These are phyloP conservation scores for Silene latifolia DNA, from an alignment of 148 eudicot genomes.

Conservation along the genomic window DNA sequence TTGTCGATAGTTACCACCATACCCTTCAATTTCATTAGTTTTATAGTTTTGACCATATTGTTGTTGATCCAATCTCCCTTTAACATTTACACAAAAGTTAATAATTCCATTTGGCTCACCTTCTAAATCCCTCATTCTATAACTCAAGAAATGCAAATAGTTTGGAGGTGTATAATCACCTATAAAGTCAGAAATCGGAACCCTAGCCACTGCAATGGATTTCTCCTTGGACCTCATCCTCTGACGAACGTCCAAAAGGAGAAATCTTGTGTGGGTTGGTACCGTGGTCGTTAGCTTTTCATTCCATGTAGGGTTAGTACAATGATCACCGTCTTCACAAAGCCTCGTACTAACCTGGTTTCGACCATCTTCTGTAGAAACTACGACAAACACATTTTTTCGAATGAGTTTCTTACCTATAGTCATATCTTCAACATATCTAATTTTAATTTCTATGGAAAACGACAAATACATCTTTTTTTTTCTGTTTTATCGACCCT, in stretches of 20 bases:
- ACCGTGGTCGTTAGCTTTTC: constrained; percentile 36
- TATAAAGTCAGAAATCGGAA: constrained; percentile 53
- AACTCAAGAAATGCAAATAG: constrained; percentile 59
- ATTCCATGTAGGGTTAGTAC: constrained; percentile 46
- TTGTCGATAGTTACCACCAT: too few relatives aligned
- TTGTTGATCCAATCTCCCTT: background rate
- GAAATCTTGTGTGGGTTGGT: constrained; percentile 31
- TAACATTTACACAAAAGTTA: constrained; percentile 55
- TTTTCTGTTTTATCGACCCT: background rate
- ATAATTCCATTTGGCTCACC: constrained; percentile 63
- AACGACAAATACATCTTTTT: constrained; percentile 8
- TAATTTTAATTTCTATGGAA: constrained; percentile 37
- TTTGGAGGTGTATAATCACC: constrained; percentile 31
- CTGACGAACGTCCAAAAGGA: constrained; percentile 43
- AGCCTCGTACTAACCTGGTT: constrained; percentile 8
- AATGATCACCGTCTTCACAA: constrained; percentile 27
- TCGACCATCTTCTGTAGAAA: constrained; percentile 14
- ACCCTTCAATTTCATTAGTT: constrained; percentile 10
- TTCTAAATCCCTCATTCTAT: constrained; percentile 42
- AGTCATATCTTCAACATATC: constrained; percentile 42
- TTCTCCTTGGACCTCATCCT: constrained; percentile 17
- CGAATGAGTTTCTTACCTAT: constrained; percentile 23
- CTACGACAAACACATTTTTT: constrained; percentile 36
- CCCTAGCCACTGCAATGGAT: constrained; percentile 37
- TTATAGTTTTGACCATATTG: background rate